Base-by-base conservation (phyloP, 495 filamentous ascomycete species). In the Neohortaea acidophila region DNA sequence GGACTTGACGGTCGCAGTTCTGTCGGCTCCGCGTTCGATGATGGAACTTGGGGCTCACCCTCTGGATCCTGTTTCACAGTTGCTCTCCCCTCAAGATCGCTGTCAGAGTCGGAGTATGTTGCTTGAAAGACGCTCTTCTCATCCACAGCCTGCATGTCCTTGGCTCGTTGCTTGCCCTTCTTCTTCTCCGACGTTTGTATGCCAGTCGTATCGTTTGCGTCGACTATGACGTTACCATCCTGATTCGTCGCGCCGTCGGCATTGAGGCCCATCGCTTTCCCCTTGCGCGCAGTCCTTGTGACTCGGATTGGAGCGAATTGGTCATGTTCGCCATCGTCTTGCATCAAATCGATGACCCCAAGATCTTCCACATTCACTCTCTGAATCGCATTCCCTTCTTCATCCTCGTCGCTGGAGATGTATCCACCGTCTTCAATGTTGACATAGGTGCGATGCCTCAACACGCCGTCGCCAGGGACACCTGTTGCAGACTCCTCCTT, bases 281-380 rank as follows among this genome's bases (percentile, higher is more conserved):
- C 67, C 43, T 68, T 63, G 48, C 75, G 71, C 43, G 66, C 61
- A 14, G 62, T 54, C 21, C 75, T 58, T 23, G 58, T 39, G 30
- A 78, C 56, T 20, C 72, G 68, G 38, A 78, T 51, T 0, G 68
- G 68, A 12, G 34, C 38, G 28, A 59, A 42, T 29, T 8, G 13
- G 17, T 44, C 35, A 23, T 49, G 39, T 41, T 51, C 49, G 17
- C 60, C 53, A 24, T 59, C 52, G 12, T 49, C 39, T 6, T 36
- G 26, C 21, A 54, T 48, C 40, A 59, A 33, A 23, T 57, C 45
- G 27, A 59, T 53, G 23, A 43, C 11, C 18, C 51, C 49, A 17
- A 47, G 19, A 31, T 58, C 47, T 26, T 61, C 55, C 14, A 61
- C 45, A 34, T 61, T 48, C 20, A 45, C 34, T 11, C 37, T 17